phyloP scores from a whole-genome alignment of 139 green algal species.

The Tetradesmus obliquus region DNA sequence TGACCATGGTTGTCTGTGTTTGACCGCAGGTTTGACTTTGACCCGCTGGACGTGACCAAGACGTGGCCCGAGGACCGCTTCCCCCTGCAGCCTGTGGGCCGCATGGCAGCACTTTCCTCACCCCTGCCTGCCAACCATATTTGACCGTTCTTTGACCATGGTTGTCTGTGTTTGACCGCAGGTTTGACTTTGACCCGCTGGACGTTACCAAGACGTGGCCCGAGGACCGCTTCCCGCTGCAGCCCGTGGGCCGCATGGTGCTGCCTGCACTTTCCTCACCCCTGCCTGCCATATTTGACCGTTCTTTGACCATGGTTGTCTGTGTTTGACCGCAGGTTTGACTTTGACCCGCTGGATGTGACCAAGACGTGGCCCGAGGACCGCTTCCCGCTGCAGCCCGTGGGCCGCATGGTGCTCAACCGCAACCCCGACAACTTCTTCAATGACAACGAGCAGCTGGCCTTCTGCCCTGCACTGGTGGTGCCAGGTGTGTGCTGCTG shows the following conservation, averaged over 20 bases:
- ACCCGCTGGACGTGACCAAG: slow-evolving; percentile 90
- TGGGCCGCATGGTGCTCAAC: slow-evolving; percentile 85
- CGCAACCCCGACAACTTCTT: slow-evolving; percentile 90
- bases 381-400: slow-evolving; percentile 83
- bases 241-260: slow-evolving; percentile 77
- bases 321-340: slow-evolving; percentile 15
- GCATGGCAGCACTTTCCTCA: slow-evolving; percentile 69
- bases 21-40: slow-evolving; percentile 68
- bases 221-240: slow-evolving; percentile 81
- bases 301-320: background rate
- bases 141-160: background rate
- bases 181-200: slow-evolving; percentile 82
- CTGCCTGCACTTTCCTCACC: slow-evolving; percentile 61
- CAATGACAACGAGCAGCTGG: slow-evolving; percentile 86
- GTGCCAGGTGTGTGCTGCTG: slow-evolving; percentile 66
- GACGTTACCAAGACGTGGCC: slow-evolving; percentile 90
- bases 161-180: background rate
- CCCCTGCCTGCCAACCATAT: background rate
- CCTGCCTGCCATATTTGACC: background rate
- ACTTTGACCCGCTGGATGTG: slow-evolving; percentile 80
- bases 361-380: slow-evolving; percentile 89
- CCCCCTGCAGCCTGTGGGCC: slow-evolving; percentile 79
- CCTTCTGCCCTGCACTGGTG: slow-evolving; percentile 86
- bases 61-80: slow-evolving; percentile 82
- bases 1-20: background rate